Evolutionary conservation across 1,139 yeast genomes (phyloP), one percentile per base, ranked within the genome.

Genomic region (Zygoascus sp.): DNA sequence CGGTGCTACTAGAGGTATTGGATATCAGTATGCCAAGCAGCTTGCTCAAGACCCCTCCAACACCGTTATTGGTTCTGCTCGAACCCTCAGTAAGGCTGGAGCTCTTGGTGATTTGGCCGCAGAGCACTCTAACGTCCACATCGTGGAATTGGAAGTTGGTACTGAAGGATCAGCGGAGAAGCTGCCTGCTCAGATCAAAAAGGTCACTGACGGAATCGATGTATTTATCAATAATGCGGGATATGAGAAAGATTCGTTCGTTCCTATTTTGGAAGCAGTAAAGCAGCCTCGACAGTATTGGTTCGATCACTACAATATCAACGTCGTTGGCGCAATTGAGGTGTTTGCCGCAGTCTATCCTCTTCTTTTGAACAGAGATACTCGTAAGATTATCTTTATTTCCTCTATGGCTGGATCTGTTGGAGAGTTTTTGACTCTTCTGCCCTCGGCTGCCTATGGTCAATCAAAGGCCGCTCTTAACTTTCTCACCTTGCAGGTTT

Each of bases 151-250:
- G 36, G 79, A 77, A 52, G 62, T 77, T 45, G 53, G 67, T 8
- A 65, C 74, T 0, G 63, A 77, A 42, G 70, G 67, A 51, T 68
- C 71, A 2, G 50, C 55, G 58, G 55, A 58, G 32, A 47, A 50
- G 1, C 44, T 44, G 3, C 49, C 56, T 0, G 46, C 45, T 4
- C 62, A 61, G 35, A 65, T 68, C 16, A 20, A 21, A 3, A 35
- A 43, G 22, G 17, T 45, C 22, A 41, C 41, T 20, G 42, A 55
- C 5, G 57, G 68, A 13, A 51, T 76, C 23, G 75, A 75, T 52
- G 64, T 73, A 11, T 66, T 74, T 13, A 67, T 76, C 41, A 74
- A 75, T 54, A 76, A 77, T 61, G 81, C 81, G 0, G 80, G 82
- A 36, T 68, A 76, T 15, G 74, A 73, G 73, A 59, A 63, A 13